Conservation (phyloP, 176 grass and related monocot genomes). For the Carex scoparia region DNA sequence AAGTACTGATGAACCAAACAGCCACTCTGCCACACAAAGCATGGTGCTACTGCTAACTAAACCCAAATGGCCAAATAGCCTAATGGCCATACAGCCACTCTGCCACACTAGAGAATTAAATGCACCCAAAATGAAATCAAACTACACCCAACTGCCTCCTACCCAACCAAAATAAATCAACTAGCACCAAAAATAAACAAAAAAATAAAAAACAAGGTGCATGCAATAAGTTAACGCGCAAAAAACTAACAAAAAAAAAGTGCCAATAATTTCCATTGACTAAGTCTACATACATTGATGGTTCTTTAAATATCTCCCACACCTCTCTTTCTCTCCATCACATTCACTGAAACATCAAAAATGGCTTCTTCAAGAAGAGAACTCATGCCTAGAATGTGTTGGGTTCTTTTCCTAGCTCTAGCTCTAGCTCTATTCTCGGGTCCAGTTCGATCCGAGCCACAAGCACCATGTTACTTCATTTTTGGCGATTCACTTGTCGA, state of each 20-base stretch:
- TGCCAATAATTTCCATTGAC: not conserved
- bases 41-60: not conserved
- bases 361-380: constrained; percentile 21
- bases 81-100: too few relatives aligned
- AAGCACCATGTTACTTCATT: constrained; percentile 97
- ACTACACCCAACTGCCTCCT: constrained; percentile 15
- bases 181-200: not conserved
- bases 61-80: not conserved
- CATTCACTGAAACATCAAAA: not conserved
- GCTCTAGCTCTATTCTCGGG: constrained; percentile 8
- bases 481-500: constrained; percentile 99
- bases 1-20: not conserved
- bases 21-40: not conserved
- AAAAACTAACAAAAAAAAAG: not conserved
- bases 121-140: constrained; percentile 13
- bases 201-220: not conserved
- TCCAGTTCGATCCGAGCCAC: constrained; percentile 44
- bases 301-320: constrained; percentile 11
- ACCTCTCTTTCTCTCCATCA: not conserved
- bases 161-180: constrained; percentile 10
- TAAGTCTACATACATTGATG: not conserved
- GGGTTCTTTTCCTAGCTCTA: constrained; percentile 18
- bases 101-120: not conserved
- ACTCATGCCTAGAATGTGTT: not conserved
- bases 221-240: not conserved